phyloP scores from a whole-genome alignment of 1,284 basidiomycete species.

The Ceraceosorus bombacis region DNA sequence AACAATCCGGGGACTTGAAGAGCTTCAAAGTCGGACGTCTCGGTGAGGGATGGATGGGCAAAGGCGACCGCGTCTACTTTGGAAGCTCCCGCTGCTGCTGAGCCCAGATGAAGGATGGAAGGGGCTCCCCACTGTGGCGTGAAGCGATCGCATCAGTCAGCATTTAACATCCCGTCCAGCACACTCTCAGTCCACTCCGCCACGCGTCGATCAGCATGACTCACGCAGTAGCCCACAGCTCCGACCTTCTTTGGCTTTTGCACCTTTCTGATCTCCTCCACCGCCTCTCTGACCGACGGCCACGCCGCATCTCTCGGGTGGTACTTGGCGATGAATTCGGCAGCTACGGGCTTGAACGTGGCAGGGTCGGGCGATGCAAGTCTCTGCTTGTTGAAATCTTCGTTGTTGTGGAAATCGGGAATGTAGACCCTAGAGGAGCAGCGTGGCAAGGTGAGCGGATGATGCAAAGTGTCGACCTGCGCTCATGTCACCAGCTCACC shows the following conservation, averaged over 20 bases:
- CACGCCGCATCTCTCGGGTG: not conserved
- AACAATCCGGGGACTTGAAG: conserved; percentile 15
- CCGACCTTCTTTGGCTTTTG: not conserved
- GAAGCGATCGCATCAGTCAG: conserved; percentile 14
- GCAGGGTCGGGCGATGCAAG: not conserved
- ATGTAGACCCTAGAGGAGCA: conserved; percentile 10
- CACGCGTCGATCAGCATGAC: conserved; percentile 1
- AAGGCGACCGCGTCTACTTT: conserved; percentile 22
- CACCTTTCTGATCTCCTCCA: not conserved
- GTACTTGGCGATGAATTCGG: not conserved
- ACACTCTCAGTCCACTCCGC: conserved; percentile 1
- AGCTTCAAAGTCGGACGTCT: conserved; percentile 15
- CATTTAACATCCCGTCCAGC: conserved; percentile 10
- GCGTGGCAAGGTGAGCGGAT: too few species aligned
- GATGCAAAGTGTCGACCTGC: not conserved
- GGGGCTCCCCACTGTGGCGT: conserved; percentile 16
- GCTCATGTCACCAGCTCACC: conserved; percentile 1
- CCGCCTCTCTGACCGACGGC: not conserved
- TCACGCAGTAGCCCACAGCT: not conserved
- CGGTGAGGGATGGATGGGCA: conserved; percentile 19
- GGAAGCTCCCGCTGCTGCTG: conserved; percentile 1
- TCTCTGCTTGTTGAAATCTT: conserved; percentile 8
- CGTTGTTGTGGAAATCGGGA: conserved; percentile 14
- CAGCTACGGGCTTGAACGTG: not conserved
- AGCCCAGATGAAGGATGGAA: conserved; percentile 11